These are phyloP conservation scores for Blastobotrys ciferrii DNA, from an alignment of 1,139 yeast genomes.

Conservation along the genomic window DNA sequence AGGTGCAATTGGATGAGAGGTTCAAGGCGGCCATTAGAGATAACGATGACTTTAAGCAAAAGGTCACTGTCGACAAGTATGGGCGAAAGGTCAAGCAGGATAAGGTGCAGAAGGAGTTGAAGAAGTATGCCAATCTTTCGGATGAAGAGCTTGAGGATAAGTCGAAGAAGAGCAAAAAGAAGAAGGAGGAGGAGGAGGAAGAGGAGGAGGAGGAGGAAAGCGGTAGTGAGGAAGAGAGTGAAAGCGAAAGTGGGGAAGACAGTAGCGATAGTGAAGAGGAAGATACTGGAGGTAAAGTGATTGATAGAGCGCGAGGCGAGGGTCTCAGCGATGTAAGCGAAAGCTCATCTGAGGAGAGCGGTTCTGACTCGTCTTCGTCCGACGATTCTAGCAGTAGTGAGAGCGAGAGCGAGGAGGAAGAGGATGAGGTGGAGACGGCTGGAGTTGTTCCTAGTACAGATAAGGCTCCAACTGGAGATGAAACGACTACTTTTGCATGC, in stretches of 20 bases:
- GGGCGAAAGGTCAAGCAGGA: slow-evolving; percentile 66
- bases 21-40: slow-evolving; percentile 56
- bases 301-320: slow-evolving; percentile 17
- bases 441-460: slow-evolving; percentile 48
- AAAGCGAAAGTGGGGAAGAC: slow-evolving; percentile 26
- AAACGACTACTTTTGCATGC: slow-evolving; percentile 77
- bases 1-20: slow-evolving; percentile 82
- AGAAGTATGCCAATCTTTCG: slow-evolving; percentile 59
- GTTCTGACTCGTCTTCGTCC: slow-evolving; percentile 38
- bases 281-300: slow-evolving; percentile 11
- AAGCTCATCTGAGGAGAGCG: slow-evolving; percentile 31
- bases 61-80: slow-evolving; percentile 74
- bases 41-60: slow-evolving; percentile 61
- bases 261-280: slow-evolving; percentile 29
- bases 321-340: slow-evolving; percentile 25
- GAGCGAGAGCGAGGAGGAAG: slow-evolving; percentile 35
- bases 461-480: slow-evolving; percentile 82
- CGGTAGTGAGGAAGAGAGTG: slow-evolving; percentile 19
- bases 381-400: slow-evolving; percentile 34
- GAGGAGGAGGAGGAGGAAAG: slow-evolving; percentile 11
- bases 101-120: slow-evolving; percentile 50
- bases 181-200: slow-evolving; percentile 21
- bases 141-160: slow-evolving; percentile 35
- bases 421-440: slow-evolving; percentile 30
- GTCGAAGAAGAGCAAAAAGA: slow-evolving; percentile 33